phyloP scores from a whole-genome alignment of 2,329 filamentous ascomycete genomes.

The Aureobasidium uvarum region DNA sequence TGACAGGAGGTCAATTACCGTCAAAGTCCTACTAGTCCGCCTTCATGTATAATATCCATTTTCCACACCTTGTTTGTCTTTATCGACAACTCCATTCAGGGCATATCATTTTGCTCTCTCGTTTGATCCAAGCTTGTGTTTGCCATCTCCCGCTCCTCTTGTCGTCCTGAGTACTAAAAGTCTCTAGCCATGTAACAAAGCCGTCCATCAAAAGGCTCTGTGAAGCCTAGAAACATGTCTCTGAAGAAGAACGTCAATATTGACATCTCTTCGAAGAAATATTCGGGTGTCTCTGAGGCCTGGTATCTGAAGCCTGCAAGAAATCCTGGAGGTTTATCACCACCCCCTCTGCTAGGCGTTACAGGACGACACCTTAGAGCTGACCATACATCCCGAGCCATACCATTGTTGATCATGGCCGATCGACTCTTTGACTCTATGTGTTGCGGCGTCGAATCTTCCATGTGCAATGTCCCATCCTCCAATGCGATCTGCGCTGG shows the following conservation, averaged over 20 bases:
- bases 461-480: not conserved
- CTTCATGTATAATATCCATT: slow-evolving; percentile 16
- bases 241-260: not conserved
- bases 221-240: no score
- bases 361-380: not conserved
- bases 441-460: not conserved
- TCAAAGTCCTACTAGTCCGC: slow-evolving; percentile 16
- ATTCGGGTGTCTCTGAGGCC: not conserved
- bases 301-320: slow-evolving; percentile 1
- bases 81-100: not conserved
- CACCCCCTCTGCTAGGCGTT: not conserved
- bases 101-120: not conserved
- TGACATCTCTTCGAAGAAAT: not conserved
- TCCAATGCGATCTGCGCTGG: not conserved
- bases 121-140: not conserved
- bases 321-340: not conserved
- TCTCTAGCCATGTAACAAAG: not conserved
- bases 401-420: not conserved
- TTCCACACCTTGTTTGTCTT: not conserved
- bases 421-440: not conserved
- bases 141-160: not conserved
- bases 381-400: not conserved
- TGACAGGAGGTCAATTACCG: slow-evolving; percentile 64
- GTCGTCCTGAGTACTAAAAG: not conserved
- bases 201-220: no score